Percentiles rank a stretch among this genome's conserved stretches.
These are phyloP conservation scores for Corymbia citriodora DNA, from an alignment of 441 rosid genomes.

Conservation along the genomic window DNA sequence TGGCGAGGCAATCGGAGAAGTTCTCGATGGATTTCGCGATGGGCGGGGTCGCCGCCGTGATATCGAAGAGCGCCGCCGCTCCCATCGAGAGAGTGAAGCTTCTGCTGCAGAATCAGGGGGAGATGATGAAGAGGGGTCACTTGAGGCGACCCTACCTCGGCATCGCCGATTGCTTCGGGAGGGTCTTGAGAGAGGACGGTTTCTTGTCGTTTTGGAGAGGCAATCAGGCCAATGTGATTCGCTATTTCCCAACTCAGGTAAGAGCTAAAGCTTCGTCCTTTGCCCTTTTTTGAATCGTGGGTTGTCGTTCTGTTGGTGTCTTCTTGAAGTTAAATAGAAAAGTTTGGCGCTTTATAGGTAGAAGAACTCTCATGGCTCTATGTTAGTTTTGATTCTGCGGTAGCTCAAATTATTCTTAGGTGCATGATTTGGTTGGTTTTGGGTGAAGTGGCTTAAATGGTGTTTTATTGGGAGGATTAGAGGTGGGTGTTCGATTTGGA, in stretches of 20 bases:
- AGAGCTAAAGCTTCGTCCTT: background rate
- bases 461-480: background rate
- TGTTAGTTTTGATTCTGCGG: background rate
- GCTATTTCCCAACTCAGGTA: constrained; percentile 57
- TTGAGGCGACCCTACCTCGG: constrained; percentile 61
- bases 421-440: background rate
- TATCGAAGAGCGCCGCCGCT: constrained; percentile 74
- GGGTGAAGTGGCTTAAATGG: background rate
- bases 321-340: background rate
- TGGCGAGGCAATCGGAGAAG: constrained; percentile 37
- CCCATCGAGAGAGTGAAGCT: constrained; percentile 97
- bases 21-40: constrained; percentile 73
- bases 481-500: background rate
- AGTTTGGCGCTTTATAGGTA: background rate
- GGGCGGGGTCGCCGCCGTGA: constrained; percentile 77
- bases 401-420: background rate
- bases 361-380: background rate
- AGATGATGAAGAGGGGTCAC: constrained; percentile 75
- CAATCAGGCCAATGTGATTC: constrained; percentile 22
- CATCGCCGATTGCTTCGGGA: constrained; percentile 56
- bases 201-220: constrained; percentile 87
- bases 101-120: constrained; percentile 90
- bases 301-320: background rate
- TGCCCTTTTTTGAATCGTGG: background rate
- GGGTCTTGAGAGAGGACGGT: constrained; percentile 83